Evolutionary conservation across 176 grass and related monocot genomes (phyloP).

Genomic region (Alopecurus myosuroides): DNA sequence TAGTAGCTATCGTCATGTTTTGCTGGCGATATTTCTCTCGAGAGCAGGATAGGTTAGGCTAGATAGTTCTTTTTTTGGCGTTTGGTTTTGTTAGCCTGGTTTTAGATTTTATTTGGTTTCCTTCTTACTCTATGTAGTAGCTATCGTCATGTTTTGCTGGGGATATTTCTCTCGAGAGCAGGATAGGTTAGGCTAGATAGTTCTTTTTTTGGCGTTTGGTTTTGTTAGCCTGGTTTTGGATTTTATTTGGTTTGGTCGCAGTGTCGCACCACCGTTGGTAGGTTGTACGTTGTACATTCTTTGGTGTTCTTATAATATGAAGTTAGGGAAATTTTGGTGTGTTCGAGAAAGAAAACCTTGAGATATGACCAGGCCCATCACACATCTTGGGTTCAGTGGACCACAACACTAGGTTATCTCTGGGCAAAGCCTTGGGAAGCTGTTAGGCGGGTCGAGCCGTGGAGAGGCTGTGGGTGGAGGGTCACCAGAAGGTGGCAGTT

Average conservation of each 20-base stretch:
- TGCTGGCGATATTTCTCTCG: not conserved
- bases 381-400: not conserved
- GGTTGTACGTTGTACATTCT: not conserved
- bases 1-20: not conserved
- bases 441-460: not conserved
- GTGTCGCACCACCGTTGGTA: not conserved
- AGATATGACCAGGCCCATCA: not conserved
- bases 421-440: not conserved
- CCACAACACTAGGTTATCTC: not conserved
- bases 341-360: not conserved
- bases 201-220: no score
- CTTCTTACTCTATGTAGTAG: not conserved
- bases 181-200: not conserved
- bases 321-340: not conserved
- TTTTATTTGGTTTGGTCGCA: not conserved
- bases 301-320: not conserved
- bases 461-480: not conserved
- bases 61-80: no score
- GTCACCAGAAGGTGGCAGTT: not conserved
- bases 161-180: not conserved
- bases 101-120: not conserved
- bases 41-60: not conserved
- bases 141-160: not conserved
- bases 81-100: no score
- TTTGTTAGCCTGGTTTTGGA: no score